A percentile compares a stretch with the other conserved stretches of the same genome.
Evolutionary conservation across 768 basidiomycete species (phyloP).

Genomic region (Leccinellum albellum): DNA sequence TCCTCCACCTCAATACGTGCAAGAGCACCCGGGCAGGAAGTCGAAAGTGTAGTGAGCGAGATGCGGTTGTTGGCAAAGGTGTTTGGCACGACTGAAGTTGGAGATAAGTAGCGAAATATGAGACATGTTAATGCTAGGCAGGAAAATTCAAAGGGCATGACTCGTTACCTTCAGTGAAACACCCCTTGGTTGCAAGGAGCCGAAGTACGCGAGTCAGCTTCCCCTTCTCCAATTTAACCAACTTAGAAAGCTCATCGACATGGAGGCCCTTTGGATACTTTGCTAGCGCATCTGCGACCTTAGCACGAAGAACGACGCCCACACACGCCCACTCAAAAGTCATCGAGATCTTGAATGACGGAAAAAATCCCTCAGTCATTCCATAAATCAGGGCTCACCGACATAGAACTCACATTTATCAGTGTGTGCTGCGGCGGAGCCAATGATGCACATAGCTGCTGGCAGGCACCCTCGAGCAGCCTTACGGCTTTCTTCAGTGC

Average conservation of each 20-base stretch:
- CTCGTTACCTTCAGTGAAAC: slow-evolving; percentile 28
- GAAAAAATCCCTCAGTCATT: not conserved
- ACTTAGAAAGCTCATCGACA: slow-evolving; percentile 22
- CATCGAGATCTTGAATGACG: slow-evolving; percentile 10
- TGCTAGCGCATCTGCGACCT: slow-evolving; percentile 27
- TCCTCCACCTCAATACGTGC: not conserved
- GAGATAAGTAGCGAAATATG: not conserved
- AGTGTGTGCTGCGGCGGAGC: slow-evolving; percentile 28
- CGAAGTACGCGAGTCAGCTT: slow-evolving; percentile 32
- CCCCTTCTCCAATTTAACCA: slow-evolving; percentile 21
- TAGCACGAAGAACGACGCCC: slow-evolving; percentile 21
- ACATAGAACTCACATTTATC: slow-evolving; percentile 17
- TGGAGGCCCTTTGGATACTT: slow-evolving; percentile 27
- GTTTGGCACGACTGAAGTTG: slow-evolving; percentile 21
- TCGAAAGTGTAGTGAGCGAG: slow-evolving; percentile 24
- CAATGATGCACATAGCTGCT: slow-evolving; percentile 25
- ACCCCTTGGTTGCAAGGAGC: slow-evolving; percentile 28
- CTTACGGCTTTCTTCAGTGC: slow-evolving; percentile 25
- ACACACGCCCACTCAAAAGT: slow-evolving; percentile 27
- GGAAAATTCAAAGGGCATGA: not conserved
- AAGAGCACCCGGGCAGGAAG: not conserved
- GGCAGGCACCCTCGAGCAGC: slow-evolving; percentile 25
- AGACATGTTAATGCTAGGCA: not conserved
- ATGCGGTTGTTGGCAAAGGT: slow-evolving; percentile 34
- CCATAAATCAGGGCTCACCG: not conserved